These are phyloP conservation scores for Rubia tinctorum DNA, from an alignment of 305 asterid species.

Conservation along the genomic window DNA sequence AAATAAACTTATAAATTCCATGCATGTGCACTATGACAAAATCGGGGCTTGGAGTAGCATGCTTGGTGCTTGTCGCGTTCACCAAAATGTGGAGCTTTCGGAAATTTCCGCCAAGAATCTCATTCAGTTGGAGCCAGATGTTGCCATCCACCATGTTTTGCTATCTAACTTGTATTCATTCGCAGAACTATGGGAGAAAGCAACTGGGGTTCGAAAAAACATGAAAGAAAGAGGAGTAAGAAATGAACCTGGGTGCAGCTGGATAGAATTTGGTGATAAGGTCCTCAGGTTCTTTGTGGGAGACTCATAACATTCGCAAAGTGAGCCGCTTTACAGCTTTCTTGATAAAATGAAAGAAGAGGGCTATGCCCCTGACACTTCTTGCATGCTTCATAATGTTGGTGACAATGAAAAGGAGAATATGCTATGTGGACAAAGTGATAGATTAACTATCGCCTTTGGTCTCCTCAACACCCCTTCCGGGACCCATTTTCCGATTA, in stretches of 20 bases:
- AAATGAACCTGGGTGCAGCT: slow-evolving; percentile 87
- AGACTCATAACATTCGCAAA: slow-evolving; percentile 57
- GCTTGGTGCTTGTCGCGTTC: slow-evolving; percentile 69
- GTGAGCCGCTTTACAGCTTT: slow-evolving; percentile 44
- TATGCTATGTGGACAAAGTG: slow-evolving; percentile 73
- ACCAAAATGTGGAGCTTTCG: slow-evolving; percentile 62
- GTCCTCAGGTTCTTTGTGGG: slow-evolving; percentile 79
- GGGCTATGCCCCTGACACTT: slow-evolving; percentile 78
- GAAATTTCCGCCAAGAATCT: slow-evolving; percentile 68
- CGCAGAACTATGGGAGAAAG: slow-evolving; percentile 68
- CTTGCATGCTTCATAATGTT: slow-evolving; percentile 80
- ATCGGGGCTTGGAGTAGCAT: slow-evolving; percentile 78
- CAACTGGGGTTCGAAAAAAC: slow-evolving; percentile 45
- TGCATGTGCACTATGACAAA: slow-evolving; percentile 50
- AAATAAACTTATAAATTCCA: slow-evolving; percentile 37
- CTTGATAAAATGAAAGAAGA: slow-evolving; percentile 54
- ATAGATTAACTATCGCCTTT: slow-evolving; percentile 73
- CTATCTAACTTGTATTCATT: slow-evolving; percentile 75
- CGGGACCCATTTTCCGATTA: background rate
- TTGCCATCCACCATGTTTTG: slow-evolving; percentile 71
- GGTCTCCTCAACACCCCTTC: slow-evolving; percentile 36
- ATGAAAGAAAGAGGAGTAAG: slow-evolving; percentile 63
- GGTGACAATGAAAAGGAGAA: slow-evolving; percentile 70
- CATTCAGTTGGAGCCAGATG: slow-evolving; percentile 56
- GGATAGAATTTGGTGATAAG: too few species aligned